A percentile compares a stretch with the other conserved stretches of the same genome.
These are phyloP conservation scores for Penicillium paradoxum DNA, from an alignment of 495 filamentous ascomycete genomes.

Conservation along the genomic window DNA sequence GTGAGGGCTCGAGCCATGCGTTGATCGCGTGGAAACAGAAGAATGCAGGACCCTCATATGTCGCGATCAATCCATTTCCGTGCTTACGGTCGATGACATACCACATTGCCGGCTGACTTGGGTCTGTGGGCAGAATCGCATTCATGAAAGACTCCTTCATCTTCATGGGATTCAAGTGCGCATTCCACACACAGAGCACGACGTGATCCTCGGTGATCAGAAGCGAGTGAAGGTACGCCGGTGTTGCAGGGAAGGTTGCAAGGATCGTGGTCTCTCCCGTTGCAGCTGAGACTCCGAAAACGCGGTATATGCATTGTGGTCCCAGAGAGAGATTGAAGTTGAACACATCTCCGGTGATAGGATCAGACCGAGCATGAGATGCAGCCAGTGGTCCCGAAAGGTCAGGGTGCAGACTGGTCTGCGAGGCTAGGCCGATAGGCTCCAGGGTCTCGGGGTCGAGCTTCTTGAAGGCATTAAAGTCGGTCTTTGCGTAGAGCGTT, in stretches of 20 bases:
- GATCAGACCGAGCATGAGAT: slow-evolving; percentile 66
- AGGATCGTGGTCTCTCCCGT: slow-evolving; percentile 66
- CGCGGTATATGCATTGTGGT: slow-evolving; percentile 49
- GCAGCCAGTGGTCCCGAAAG: slow-evolving; percentile 58
- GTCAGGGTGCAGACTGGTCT: slow-evolving; percentile 57
- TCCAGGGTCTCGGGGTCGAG: slow-evolving; percentile 67
- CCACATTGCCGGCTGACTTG: slow-evolving; percentile 53
- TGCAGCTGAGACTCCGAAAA: slow-evolving; percentile 56
- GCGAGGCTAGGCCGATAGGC: slow-evolving; percentile 55
- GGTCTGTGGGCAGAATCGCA: slow-evolving; percentile 40
- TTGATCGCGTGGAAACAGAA: slow-evolving; percentile 78
- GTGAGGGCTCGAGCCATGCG: slow-evolving; percentile 56
- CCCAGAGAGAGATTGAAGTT: slow-evolving; percentile 66
- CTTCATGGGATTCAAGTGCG: slow-evolving; percentile 54
- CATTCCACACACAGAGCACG: slow-evolving; percentile 60
- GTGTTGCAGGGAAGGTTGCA: slow-evolving; percentile 52
- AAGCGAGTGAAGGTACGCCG: slow-evolving; percentile 71
- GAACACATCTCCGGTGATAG: slow-evolving; percentile 67
- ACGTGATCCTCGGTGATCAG: slow-evolving; percentile 62
- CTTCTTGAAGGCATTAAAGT: slow-evolving; percentile 50
- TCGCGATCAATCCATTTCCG: slow-evolving; percentile 52
- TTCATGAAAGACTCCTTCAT: slow-evolving; percentile 34
- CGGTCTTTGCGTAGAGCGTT: slow-evolving; percentile 57
- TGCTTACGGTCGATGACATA: slow-evolving; percentile 59
- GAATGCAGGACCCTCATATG: slow-evolving; percentile 54